Evolutionary conservation across 2,329 filamentous ascomycete species (phyloP).

Genomic region (Didymella keratinophila): DNA sequence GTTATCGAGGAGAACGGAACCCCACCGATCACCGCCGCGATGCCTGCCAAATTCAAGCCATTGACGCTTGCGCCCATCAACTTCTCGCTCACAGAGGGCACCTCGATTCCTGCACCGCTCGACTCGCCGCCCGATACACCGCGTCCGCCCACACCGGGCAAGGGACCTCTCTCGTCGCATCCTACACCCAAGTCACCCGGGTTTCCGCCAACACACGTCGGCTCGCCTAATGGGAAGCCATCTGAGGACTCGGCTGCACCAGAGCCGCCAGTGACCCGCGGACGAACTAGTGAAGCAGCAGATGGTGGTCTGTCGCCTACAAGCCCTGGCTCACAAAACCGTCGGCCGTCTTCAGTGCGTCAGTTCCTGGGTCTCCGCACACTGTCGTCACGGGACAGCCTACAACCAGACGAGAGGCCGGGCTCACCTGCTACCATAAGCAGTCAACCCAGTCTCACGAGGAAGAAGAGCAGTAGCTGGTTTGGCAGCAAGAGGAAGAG

Average conservation of each 20-base stretch:
- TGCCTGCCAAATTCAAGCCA: conserved; percentile 48
- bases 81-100: conserved; percentile 54
- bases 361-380: conserved; percentile 52
- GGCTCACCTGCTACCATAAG: conserved; percentile 47
- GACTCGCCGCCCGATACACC: conserved; percentile 51
- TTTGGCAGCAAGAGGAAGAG: conserved; percentile 49
- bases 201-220: conserved; percentile 33
- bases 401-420: conserved; percentile 46
- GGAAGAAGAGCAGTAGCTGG: conserved; percentile 52
- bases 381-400: conserved; percentile 48
- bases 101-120: conserved; percentile 51
- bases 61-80: conserved; percentile 50
- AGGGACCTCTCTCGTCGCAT: conserved; percentile 52
- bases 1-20: conserved; percentile 12
- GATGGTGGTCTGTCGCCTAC: conserved; percentile 42
- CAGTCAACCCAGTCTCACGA: conserved; percentile 42
- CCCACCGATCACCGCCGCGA: conserved; percentile 25
- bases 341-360: conserved; percentile 51
- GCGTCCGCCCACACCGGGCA: conserved; percentile 50
- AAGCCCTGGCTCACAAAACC: conserved; percentile 32
- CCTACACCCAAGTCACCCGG: conserved; percentile 47
- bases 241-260: conserved; percentile 17
- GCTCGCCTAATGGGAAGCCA: conserved; percentile 30
- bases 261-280: conserved; percentile 26
- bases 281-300: conserved; percentile 41